phyloP scores from a whole-genome alignment of 352 stramenopile species.

The Peronosclerospora sorghi region DNA sequence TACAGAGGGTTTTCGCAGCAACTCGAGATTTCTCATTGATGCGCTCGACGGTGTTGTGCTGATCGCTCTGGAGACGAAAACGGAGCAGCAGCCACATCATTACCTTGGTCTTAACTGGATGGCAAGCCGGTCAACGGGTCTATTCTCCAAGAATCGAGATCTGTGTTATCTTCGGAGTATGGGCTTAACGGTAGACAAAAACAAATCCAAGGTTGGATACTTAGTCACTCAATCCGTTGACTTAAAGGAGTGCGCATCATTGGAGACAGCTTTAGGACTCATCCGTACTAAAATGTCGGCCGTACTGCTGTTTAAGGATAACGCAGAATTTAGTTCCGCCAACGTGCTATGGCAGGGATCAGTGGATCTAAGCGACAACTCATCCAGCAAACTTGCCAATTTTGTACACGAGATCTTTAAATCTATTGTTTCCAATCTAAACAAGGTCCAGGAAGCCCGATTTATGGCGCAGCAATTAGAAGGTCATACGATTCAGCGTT shows the following conservation, averaged over 20 bases:
- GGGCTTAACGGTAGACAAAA: conserved; percentile 31
- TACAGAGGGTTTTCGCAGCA: conserved; percentile 45
- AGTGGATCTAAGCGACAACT: conserved; percentile 26
- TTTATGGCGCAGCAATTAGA: conserved; percentile 52
- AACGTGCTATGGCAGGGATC: conserved; percentile 49
- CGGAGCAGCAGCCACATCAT: conserved; percentile 30
- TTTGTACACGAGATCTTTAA: conserved; percentile 51
- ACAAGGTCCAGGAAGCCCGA: conserved; percentile 45
- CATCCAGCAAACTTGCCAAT: conserved; percentile 31
- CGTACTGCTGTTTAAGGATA: conserved; percentile 51
- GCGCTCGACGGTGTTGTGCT: conserved; percentile 54
- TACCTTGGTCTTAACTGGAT: conserved; percentile 69
- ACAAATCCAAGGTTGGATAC: conserved; percentile 41
- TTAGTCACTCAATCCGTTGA: conserved; percentile 50
- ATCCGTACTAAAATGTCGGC: conserved; percentile 40
- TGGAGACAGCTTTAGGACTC: conserved; percentile 41
- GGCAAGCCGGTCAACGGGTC: conserved; percentile 23
- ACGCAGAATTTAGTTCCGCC: conserved; percentile 23
- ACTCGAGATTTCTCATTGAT: conserved; percentile 43
- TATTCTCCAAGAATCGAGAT: conserved; percentile 57
- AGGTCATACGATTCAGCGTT: conserved; percentile 26
- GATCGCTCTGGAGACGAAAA: conserved; percentile 29
- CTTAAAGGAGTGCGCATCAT: conserved; percentile 34
- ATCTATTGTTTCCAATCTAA: conserved; percentile 42
- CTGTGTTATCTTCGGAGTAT: conserved; percentile 48